phyloP scores from a whole-genome alignment of 768 basidiomycete species.

The Thelephora ganbajun region DNA sequence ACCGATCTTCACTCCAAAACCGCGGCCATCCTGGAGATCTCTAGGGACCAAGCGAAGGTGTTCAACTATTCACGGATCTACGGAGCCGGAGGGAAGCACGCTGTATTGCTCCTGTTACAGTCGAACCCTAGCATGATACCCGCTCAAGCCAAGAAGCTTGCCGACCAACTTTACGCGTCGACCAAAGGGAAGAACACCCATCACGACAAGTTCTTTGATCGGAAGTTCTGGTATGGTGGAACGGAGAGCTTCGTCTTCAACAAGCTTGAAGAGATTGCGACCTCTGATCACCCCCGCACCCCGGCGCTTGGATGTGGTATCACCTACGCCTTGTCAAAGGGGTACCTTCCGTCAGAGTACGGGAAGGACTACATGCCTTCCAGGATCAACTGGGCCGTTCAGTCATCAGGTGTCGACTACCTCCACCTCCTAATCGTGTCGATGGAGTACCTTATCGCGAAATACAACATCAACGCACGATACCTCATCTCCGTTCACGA shows the following conservation, averaged over 20 bases:
- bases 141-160: constrained; percentile 66
- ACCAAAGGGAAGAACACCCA: constrained; percentile 90
- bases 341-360: constrained; percentile 69
- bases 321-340: constrained; percentile 85
- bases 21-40: constrained; percentile 82
- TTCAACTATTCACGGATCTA: constrained; percentile 99
- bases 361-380: constrained; percentile 88
- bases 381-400: constrained; percentile 98
- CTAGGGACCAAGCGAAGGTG: constrained; percentile 90
- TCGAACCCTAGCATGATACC: constrained; percentile 67
- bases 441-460: constrained; percentile 76
- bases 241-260: constrained; percentile 96
- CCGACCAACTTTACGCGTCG: constrained; percentile 75
- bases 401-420: constrained; percentile 97
- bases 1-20: constrained; percentile 97
- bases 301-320: constrained; percentile 92
- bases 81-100: constrained; percentile 95
- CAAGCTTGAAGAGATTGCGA: constrained; percentile 89
- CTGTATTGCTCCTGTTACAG: constrained; percentile 75
- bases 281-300: constrained; percentile 75
- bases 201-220: constrained; percentile 53
- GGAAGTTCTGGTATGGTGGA: constrained; percentile 94
- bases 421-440: constrained; percentile 91
- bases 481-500: constrained; percentile 97
- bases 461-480: constrained; percentile 76